phyloP scores from a whole-genome alignment of 2,329 filamentous ascomycete species.

The Xylaria multiplex region DNA sequence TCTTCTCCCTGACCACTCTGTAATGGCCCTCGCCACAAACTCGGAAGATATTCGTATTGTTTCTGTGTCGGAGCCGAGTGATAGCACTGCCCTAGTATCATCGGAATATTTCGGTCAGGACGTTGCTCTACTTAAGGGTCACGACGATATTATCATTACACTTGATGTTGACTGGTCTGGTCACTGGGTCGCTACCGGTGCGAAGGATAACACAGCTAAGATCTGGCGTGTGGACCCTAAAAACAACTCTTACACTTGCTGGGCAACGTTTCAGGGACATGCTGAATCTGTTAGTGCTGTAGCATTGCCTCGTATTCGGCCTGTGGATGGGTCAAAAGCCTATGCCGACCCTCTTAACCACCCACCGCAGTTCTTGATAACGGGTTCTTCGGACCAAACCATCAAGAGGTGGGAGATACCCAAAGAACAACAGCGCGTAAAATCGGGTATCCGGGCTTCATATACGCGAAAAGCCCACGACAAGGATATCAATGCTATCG shows the following conservation, averaged over 20 bases:
- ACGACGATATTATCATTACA: constrained; percentile 95
- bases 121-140: constrained; percentile 84
- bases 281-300: constrained; percentile 94
- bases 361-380: constrained; percentile 85
- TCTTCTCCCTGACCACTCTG: constrained; percentile 79
- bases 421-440: constrained; percentile 57
- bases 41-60: constrained; percentile 92
- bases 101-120: constrained; percentile 86
- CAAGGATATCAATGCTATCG: constrained; percentile 97
- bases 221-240: constrained; percentile 87
- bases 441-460: constrained; percentile 70
- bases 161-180: constrained; percentile 97
- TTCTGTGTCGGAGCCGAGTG: constrained; percentile 66
- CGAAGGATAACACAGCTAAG: constrained; percentile 94
- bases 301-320: constrained; percentile 76
- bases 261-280: constrained; percentile 86
- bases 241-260: constrained; percentile 79
- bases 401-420: constrained; percentile 93
- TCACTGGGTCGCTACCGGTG: constrained; percentile 93
- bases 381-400: constrained; percentile 94
- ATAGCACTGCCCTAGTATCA: constrained; percentile 46
- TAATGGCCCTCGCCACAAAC: constrained; percentile 92
- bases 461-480: constrained; percentile 97
- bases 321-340: constrained; percentile 74
- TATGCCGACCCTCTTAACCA: constrained; percentile 78